phyloP scores from a whole-genome alignment of 768 basidiomycete genomes.

The Rhizopogon vesiculosus region DNA sequence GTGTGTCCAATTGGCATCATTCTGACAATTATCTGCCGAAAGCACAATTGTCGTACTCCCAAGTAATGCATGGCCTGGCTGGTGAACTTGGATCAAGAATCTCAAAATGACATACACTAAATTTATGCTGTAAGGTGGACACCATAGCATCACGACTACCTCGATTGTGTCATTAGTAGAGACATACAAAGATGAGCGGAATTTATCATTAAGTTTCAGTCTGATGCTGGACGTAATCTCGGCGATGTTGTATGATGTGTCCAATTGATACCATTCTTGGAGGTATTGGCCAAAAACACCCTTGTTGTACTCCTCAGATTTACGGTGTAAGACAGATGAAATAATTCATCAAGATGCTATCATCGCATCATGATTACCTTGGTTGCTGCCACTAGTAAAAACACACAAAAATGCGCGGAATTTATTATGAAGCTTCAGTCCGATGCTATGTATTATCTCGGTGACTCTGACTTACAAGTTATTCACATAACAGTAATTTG shows the following conservation, averaged over 20 bases:
- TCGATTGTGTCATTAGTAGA: neutral
- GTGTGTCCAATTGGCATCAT: neutral
- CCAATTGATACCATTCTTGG: too few relatives aligned
- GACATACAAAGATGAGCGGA: neutral
- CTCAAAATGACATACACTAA: neutral
- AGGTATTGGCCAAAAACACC: too few relatives aligned
- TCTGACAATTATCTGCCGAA: neutral
- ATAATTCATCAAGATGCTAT: neutral
- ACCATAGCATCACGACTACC: neutral
- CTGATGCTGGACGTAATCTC: neutral
- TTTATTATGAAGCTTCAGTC: neutral
- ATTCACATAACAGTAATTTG: too few relatives aligned
- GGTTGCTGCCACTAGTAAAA: neutral
- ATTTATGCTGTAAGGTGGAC: neutral
- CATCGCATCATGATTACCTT: neutral
- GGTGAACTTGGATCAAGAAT: neutral
- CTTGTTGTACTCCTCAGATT: too few relatives aligned
- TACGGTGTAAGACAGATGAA: neutral
- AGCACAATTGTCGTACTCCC: neutral
- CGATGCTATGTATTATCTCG: neutral
- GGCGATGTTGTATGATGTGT: too few relatives aligned
- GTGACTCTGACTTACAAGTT: neutral
- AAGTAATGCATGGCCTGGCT: neutral
- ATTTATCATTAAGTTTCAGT: neutral
- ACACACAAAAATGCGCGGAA: neutral